These are phyloP conservation scores for Nitzschia sp. DNA, from an alignment of 108 stramenopile genomes.

Conservation along the genomic window DNA sequence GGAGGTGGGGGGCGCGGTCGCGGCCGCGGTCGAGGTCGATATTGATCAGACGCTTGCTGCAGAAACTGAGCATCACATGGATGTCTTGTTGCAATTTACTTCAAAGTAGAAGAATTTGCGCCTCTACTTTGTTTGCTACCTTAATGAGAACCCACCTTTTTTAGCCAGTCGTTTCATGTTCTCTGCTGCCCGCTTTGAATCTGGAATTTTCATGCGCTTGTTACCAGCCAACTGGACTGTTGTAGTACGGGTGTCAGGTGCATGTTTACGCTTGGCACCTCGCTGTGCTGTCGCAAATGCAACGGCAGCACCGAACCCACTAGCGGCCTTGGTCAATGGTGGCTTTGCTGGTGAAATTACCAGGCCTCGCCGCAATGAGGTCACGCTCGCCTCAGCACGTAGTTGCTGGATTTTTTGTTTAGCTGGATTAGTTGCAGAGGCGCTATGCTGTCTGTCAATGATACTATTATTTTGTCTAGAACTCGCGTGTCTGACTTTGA, in stretches of 20 bases:
- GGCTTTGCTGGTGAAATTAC: not conserved
- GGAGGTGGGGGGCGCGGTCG: conserved; percentile 50
- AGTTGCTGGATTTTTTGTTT: conserved; percentile 35
- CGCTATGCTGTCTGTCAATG: not conserved
- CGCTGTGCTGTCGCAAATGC: conserved; percentile 29
- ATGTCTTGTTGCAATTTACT: too few species aligned
- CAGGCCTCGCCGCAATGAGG: conserved; percentile 18
- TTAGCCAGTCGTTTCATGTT: conserved; percentile 18
- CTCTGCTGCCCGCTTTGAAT: conserved; percentile 12
- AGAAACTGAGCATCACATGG: too few species aligned
- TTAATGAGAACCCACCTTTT: conserved; percentile 7
- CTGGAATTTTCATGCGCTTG: conserved; percentile 40
- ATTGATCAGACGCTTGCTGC: conserved; percentile 19
- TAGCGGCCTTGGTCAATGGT: not conserved
- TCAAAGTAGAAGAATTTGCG: too few species aligned
- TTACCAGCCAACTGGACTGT: conserved; percentile 28
- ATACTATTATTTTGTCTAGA: conserved; percentile 36
- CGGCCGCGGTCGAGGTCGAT: conserved; percentile 33
- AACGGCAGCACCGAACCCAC: conserved; percentile 41
- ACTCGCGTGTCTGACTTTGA: conserved; percentile 50
- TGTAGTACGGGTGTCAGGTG: conserved; percentile 2
- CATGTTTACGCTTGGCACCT: conserved; percentile 12
- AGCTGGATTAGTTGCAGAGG: not conserved
- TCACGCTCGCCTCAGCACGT: conserved; percentile 33
- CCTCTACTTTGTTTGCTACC: too few species aligned